Conservation (phyloP, 129 eudicot genomes). For the Saussurea involucrata region DNA sequence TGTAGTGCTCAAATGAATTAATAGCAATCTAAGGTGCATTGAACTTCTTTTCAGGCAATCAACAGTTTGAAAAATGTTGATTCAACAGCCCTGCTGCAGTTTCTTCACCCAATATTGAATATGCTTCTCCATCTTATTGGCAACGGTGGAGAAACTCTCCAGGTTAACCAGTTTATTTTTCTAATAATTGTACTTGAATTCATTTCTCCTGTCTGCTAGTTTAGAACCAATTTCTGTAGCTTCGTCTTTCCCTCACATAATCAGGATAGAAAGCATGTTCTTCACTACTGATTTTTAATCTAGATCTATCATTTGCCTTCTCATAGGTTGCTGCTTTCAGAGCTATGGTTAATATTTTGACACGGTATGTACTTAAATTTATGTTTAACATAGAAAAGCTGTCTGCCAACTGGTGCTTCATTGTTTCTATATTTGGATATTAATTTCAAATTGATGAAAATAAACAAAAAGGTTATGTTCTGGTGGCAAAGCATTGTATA, state of each 20-base stretch:
- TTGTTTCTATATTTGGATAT: background rate
- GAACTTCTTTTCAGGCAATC: constrained; percentile 68
- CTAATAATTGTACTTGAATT: background rate
- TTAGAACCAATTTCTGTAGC: background rate
- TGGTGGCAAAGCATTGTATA: background rate
- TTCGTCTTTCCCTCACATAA: constrained; percentile 2
- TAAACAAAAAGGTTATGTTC: background rate
- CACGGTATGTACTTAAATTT: constrained; percentile 53
- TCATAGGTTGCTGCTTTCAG: constrained; percentile 97
- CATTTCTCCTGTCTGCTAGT: background rate
- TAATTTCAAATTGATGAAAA: background rate
- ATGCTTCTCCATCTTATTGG: constrained; percentile 99
- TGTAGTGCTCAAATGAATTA: constrained; percentile 10
- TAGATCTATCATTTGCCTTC: background rate
- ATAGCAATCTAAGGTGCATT: constrained; percentile 16
- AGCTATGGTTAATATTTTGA: constrained; percentile 98
- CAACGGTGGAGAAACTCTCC: constrained; percentile 97
- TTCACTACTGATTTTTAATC: constrained; percentile 10
- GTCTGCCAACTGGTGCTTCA: background rate
- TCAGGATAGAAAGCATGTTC: constrained; percentile 6
- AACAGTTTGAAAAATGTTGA: constrained; percentile 98
- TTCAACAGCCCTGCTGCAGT: constrained; percentile 95
- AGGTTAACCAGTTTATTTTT: constrained; percentile 42
- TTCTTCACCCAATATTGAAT: constrained; percentile 94
- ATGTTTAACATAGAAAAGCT: constrained; percentile 1